phyloP scores from a whole-genome alignment of 345 rosid species.

The Salix koriyanagi region DNA sequence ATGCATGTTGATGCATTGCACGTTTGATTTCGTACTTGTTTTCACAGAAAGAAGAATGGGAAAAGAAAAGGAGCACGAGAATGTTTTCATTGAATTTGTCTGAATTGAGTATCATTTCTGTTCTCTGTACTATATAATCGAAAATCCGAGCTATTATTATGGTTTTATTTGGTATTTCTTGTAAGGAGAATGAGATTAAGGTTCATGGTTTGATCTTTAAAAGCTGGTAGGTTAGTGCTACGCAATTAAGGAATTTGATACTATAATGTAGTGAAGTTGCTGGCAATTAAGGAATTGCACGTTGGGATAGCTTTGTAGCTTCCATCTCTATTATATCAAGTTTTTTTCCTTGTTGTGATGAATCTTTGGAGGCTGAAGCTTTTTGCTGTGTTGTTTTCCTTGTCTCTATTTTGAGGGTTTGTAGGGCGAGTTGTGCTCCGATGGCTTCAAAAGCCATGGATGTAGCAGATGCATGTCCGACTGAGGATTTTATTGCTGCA shows the following conservation, averaged over 20 bases:
- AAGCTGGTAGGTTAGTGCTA: background rate
- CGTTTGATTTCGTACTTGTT: too few relatives aligned
- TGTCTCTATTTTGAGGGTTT: background rate
- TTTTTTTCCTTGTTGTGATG: background rate
- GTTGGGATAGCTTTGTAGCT: background rate
- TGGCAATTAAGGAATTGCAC: too few relatives aligned
- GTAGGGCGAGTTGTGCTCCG: background rate
- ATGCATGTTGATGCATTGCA: too few relatives aligned
- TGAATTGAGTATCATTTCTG: background rate
- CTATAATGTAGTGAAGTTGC: background rate
- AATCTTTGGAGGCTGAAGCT: background rate
- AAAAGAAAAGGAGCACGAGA: too few relatives aligned
- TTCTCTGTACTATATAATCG: background rate
- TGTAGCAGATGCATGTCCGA: slow-evolving; percentile 41
- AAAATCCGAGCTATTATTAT: background rate
- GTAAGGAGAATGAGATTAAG: background rate
- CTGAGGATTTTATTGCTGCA: slow-evolving; percentile 60
- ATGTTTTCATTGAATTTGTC: too few relatives aligned
- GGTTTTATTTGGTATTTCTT: background rate
- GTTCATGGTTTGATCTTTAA: background rate
- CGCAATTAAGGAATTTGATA: background rate
- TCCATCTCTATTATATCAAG: background rate
- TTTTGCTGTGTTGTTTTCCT: background rate
- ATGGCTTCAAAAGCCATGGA: slow-evolving; percentile 15
- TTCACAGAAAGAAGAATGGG: too few relatives aligned